Conservation (phyloP, 2,329 filamentous ascomycete species). For the Monosporascus sp. region DNA sequence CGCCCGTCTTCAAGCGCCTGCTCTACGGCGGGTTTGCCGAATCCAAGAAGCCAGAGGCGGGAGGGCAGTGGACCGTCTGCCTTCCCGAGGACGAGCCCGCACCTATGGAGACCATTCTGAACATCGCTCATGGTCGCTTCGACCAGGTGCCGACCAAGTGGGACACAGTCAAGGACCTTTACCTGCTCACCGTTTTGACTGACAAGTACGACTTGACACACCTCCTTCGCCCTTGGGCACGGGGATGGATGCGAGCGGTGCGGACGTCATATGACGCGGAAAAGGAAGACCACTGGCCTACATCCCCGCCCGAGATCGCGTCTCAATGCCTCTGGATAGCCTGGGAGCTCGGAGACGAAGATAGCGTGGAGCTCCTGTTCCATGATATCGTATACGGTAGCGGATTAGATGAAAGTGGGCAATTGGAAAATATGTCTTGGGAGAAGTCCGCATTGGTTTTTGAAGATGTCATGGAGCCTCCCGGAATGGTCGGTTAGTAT, state of each 20-base stretch:
- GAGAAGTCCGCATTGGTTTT: neutral
- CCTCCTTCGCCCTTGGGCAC: conserved; percentile 12
- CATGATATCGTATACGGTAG: neutral
- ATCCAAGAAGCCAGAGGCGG: conserved; percentile 6
- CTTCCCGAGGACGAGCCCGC: conserved; percentile 27
- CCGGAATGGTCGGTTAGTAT: no score
- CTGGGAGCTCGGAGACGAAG: neutral
- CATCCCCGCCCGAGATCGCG: neutral
- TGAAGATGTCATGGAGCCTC: neutral
- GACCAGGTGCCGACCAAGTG: conserved; percentile 13
- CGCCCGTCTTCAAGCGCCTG: conserved; percentile 17
- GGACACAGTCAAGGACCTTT: conserved; percentile 7
- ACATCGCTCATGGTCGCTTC: conserved; percentile 26
- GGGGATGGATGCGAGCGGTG: neutral
- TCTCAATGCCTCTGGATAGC: neutral
- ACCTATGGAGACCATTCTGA: conserved; percentile 23
- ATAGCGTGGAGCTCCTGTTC: neutral
- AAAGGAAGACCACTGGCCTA: rapidly evolving
- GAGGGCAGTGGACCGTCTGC: conserved; percentile 15
- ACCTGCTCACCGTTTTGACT: conserved; percentile 17
- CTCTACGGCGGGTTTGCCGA: conserved; percentile 20
- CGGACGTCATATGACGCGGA: no score
- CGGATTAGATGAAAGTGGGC: neutral
- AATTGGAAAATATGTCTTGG: neutral
- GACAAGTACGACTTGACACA: conserved; percentile 22